Percentiles rank a stretch among this genome's conserved stretches.
phyloP scores from a whole-genome alignment of 129 eudicot species.

The Flaveria bidentis region DNA sequence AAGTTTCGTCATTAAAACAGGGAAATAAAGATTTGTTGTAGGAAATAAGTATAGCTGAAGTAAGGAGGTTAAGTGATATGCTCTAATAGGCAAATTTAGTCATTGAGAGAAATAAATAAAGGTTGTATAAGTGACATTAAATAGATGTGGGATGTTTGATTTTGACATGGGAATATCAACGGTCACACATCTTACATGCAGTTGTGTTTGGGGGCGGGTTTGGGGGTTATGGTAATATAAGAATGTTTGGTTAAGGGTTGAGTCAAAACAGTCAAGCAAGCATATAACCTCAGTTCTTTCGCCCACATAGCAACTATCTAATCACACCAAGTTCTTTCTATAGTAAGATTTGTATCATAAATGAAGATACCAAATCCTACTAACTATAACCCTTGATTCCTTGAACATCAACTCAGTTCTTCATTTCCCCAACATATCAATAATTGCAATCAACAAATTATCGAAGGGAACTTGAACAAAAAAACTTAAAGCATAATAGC shows the following conservation, averaged over 20 bases:
- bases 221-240: too few species aligned
- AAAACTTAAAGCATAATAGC: neutral
- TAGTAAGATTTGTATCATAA: too few species aligned
- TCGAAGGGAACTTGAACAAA: neutral
- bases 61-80: neutral
- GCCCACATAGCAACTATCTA: too few species aligned
- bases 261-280: too few species aligned
- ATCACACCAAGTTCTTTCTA: too few species aligned
- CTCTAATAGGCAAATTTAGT: neutral
- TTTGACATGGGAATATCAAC: neutral
- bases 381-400: neutral
- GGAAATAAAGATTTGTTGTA: neutral
- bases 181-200: neutral
- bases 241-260: too few species aligned
- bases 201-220: too few species aligned
- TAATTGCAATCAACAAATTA: neutral
- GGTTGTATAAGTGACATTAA: neutral
- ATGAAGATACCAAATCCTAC: neutral
- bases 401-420: neutral
- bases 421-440: conserved; percentile 1
- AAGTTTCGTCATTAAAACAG: neutral
- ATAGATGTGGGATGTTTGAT: conserved; percentile 11
- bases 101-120: conserved; percentile 2
- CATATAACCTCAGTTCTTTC: too few species aligned
- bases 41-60: neutral